phyloP scores from a whole-genome alignment of 129 eudicot species.

The Centrapalus pauciflorus region DNA sequence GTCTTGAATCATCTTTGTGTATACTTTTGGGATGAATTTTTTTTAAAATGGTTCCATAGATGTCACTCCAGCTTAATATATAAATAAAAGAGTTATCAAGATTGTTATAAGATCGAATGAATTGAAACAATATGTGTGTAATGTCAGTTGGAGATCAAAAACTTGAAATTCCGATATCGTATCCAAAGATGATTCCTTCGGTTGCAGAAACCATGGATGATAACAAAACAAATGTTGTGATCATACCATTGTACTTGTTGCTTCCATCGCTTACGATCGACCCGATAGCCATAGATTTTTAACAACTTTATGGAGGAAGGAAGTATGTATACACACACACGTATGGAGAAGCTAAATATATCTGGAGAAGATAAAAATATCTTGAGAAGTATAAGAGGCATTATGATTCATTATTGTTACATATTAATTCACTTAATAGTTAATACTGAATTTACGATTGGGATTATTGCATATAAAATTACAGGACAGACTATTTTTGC shows the following conservation, averaged over 20 bases:
- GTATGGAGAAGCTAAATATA: too few species aligned
- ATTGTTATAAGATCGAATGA: not conserved
- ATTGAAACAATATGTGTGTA: too few species aligned
- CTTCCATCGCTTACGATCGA: conserved; percentile 14
- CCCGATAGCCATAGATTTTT: conserved; percentile 42
- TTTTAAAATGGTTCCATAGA: conserved; percentile 55
- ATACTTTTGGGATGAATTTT: conserved; percentile 51
- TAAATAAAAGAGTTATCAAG: too few species aligned
- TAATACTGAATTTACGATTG: too few species aligned
- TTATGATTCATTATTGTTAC: too few species aligned
- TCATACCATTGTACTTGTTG: conserved; percentile 51
- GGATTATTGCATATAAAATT: too few species aligned
- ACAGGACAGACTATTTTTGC: too few species aligned
- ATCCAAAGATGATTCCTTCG: conserved; percentile 72
- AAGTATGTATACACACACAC: not conserved
- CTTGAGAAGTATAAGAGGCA: too few species aligned
- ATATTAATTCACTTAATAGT: too few species aligned
- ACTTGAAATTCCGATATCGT: conserved; percentile 77
- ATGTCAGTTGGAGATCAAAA: too few species aligned
- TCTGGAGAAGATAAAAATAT: too few species aligned
- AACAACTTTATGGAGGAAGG: not conserved
- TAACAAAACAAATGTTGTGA: conserved; percentile 49
- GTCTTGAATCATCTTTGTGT: conserved; percentile 38
- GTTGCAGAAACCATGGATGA: conserved; percentile 74
- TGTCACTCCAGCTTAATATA: conserved; percentile 52